Evolutionary conservation across 805 yeast genomes (phyloP).

Genomic region (Candida saitoana): DNA sequence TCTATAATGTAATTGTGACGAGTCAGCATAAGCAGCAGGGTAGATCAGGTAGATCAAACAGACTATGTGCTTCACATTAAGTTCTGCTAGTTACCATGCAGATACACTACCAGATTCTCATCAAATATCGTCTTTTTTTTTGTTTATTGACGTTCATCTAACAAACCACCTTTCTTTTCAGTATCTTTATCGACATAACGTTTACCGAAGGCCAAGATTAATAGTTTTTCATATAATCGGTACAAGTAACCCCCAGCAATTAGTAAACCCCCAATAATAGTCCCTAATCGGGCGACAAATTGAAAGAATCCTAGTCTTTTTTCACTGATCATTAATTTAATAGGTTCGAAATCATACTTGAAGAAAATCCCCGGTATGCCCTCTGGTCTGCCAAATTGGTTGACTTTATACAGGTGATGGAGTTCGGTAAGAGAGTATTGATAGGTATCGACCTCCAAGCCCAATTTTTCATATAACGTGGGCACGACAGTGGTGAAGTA

Average conservation of each 20-base stretch:
- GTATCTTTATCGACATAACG: constrained; percentile 47
- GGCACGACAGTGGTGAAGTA: constrained; percentile 83
- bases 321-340: constrained; percentile 66
- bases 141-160: neutral
- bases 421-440: constrained; percentile 74
- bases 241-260: constrained; percentile 66
- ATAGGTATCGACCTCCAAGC: constrained; percentile 70
- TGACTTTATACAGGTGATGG: constrained; percentile 22
- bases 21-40: neutral
- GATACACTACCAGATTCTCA: too few species aligned
- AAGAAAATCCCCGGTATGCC: constrained; percentile 74
- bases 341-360: constrained; percentile 85
- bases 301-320: constrained; percentile 70
- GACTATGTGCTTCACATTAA: too few species aligned
- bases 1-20: too few species aligned
- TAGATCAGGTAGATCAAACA: neutral
- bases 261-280: constrained; percentile 78
- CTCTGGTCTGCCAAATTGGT: constrained; percentile 12
- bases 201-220: constrained; percentile 54
- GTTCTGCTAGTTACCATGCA: too few species aligned
- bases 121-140: neutral
- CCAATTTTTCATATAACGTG: constrained; percentile 67
- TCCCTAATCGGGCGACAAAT: constrained; percentile 72
- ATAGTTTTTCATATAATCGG: constrained; percentile 50
- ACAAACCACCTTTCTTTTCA: constrained; percentile 38